Percentiles rank a stretch among this genome's conserved stretches.
phyloP scores from a whole-genome alignment of 1,284 basidiomycete species.

The Ganoderma sinense region DNA sequence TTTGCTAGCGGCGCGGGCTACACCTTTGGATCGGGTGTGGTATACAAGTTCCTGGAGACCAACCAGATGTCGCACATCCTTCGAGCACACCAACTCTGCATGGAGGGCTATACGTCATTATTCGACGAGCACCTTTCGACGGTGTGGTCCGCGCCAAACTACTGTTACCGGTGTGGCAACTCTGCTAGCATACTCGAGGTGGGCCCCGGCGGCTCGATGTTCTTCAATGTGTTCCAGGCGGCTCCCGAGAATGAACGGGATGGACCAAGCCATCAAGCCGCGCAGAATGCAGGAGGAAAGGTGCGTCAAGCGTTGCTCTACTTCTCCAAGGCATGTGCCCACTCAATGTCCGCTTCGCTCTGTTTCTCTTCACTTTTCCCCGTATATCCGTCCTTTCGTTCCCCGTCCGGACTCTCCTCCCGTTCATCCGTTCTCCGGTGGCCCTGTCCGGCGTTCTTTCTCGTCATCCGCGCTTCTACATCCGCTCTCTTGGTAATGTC shows the following conservation, averaged over 20 bases:
- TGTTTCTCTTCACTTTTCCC: not conserved
- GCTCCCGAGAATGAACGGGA: slow-evolving; percentile 97
- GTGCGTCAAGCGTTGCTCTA: slow-evolving; percentile 45
- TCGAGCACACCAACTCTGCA: slow-evolving; percentile 98
- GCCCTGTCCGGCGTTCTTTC: not conserved
- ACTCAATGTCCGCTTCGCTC: slow-evolving; percentile 13
- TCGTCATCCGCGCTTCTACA: not conserved
- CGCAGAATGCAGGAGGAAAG: slow-evolving; percentile 74
- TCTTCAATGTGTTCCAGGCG: slow-evolving; percentile 98
- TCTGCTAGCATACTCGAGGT: slow-evolving; percentile 97
- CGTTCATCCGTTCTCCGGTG: not conserved
- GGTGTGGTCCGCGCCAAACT: slow-evolving; percentile 99
- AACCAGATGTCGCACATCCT: slow-evolving; percentile 98
- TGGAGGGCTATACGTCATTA: slow-evolving; percentile 97
- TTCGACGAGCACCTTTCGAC: slow-evolving; percentile 97
- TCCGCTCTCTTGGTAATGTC: slow-evolving; percentile 5
- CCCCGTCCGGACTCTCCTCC: not conserved
- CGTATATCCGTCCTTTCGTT: slow-evolving; percentile 2
- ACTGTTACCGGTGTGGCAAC: slow-evolving; percentile 98
- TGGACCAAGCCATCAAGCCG: slow-evolving; percentile 77
- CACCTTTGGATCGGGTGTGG: slow-evolving; percentile 98
- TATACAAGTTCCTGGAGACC: slow-evolving; percentile 95
- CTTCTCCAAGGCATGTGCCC: slow-evolving; percentile 10
- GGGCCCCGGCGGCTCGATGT: slow-evolving; percentile 88
- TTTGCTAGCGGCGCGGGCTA: slow-evolving; percentile 91